Base-by-base conservation (phyloP, 495 filamentous ascomycete genomes). In the Massariosphaeria phaeospora region DNA sequence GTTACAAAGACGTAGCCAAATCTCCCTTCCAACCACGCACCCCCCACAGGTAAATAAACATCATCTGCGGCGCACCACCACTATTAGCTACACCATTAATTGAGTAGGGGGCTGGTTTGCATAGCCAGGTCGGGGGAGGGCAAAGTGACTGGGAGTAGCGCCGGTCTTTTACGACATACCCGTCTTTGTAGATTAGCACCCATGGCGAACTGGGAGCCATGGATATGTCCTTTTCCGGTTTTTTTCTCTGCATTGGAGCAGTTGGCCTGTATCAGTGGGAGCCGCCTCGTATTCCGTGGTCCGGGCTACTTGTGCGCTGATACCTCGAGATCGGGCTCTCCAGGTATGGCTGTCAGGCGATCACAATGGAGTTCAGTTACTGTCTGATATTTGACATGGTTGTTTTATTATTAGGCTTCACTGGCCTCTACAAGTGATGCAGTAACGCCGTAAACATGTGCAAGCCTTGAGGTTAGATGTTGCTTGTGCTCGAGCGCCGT, bases 131-230 rank as follows among this genome's bases (percentile, higher is more conserved):
- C 31, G 10, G 23, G 55, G 35, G 30, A 11, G 13, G 51, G 36
- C 23, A 26, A 20, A 49, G 34, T 27, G 48, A 36, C 24, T 40
- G 34, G 17, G 43, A 36, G 18, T 48, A 43, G 57, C 57, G 38
- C 48, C 17, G 20, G 13, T 21, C 11, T 24, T 48, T 52, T 51
- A 25, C 29, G 50, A 55, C 55, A 31, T 25, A 36, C 40, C 42
- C 21, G 53, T 48, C 24, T 44, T 39, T 63, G 61, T 63, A 63
- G 41, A 38, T 53, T 63, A 55, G 57, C 55, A 55, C 59, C 47
- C 38, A 54, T 30, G 61, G 61, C 61, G 61, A 63, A 63, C 39
- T 54, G 45, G 60, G 61, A 63, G 61, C 61, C 44, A 21, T 58
- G 55, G 61, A 46, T 59, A 33, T 29, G 53, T 35, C 52, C 40